Evolutionary conservation across 306 rosid genomes (phyloP), one percentile per base, ranked within the genome.

Genomic region (Inga oerstediana): DNA sequence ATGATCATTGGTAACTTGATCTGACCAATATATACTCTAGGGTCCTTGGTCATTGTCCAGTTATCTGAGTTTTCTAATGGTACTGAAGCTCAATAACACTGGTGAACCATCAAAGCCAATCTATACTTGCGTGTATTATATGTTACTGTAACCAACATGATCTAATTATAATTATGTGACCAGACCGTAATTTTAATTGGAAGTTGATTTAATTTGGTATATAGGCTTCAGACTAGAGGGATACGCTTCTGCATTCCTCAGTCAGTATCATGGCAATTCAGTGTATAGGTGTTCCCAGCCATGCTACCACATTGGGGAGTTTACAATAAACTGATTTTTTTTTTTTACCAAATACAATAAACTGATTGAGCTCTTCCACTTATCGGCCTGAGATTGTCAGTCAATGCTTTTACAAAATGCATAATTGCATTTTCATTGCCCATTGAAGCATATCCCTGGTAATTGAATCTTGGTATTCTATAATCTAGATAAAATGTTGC

Each of bases 81-180:
- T 48, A 85, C 85, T 85, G 92, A 90, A 88, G 93, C 87, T 84
- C 89, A 89, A 86, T 79, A 83, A 58, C 82, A 83, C 84, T 83
- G 95, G 93, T 91, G 95, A 91, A 90, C 78, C 86, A 84, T 82
- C 85, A 41, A 72, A 83, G 86, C 84, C 84, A 78, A 85, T 72
- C 70, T 85, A 56, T 82, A 78, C 68, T 77, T 71, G 75, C 54
- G 79, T 72, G 70, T 81, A 51, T 82, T 69, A 79, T 46, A 52
- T 72, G 78, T 87, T 74, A 79, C 45, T 34, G 67, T 68, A 65
- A 79, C 65, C 73, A 44, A 52, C 56, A 43, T 43, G 41, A 19
- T 68, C 30, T n/a, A 35, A 68, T 37, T 68, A 3, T 68, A 39
- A 35, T 68, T 37, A 19, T 68, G 27, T 39, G 44, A 34, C 9